Base-by-base conservation (phyloP, 2,329 filamentous ascomycete genomes). In the Xylaria polymorpha region DNA sequence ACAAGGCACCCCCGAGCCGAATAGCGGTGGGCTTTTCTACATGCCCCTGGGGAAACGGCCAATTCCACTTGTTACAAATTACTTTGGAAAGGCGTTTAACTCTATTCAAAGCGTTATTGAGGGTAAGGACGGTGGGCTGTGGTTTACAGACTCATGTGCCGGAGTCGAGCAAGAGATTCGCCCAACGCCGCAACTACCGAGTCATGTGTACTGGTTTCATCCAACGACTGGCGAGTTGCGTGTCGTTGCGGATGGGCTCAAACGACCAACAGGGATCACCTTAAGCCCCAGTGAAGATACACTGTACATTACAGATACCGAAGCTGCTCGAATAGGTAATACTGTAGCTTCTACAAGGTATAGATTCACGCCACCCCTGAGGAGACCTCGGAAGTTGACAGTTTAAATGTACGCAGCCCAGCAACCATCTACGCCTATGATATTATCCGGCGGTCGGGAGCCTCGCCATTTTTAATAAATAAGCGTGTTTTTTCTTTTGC, bases 401-500 rank as follows among this genome's bases (percentile, higher is more conserved):
- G 18, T 55, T 1, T 39, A 8, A 12, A n/a, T 29, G 32, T 29
- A 53, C 20, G 6, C 39, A 81, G 80, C 4, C 66, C 77, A 4
- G 78, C 78, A 5, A 79, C 79, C 1, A 82, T 84, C 6, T 87
- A 87, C 61, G 84, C 85, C 0, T 87, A 83, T 62, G 85, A 87
- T 73, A 76, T 88, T 7, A 62, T 80, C 3, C 75, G 64, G 1
- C 77, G 79, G 9, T 73, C 76, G 12, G 79, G 74, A 10, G 25
- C 29, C 1, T 77, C 81, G 2, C 80, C 80, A 0, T 85, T 84
- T 61, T 77, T 88, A 12, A 72, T 74, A 0, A 87, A 87, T 73
- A 82, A 81, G 57, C 83, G 85, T 29, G 74, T 87, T 0, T 89
- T 90, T 71, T 83, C 86, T 1, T 85, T 83, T 69, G 81, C 83